phyloP scores from a whole-genome alignment of 441 rosid species.

The Metrosideros polymorpha region DNA sequence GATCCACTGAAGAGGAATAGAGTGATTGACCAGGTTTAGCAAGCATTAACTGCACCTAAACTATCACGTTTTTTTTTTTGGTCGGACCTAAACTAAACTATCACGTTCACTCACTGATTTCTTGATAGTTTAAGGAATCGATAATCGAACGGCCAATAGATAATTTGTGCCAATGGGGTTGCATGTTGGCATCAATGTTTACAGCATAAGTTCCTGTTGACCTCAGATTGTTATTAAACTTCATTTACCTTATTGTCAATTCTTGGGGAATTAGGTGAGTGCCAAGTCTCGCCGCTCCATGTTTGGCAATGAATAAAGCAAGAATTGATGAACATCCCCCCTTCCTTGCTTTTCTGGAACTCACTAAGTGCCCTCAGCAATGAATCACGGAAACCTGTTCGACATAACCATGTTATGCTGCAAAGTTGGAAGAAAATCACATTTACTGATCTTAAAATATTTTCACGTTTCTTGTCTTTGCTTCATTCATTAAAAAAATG shows the following conservation, averaged over 20 bases:
- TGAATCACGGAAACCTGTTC: slow-evolving; percentile 60
- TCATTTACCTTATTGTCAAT: slow-evolving; percentile 48
- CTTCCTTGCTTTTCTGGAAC: slow-evolving; percentile 36
- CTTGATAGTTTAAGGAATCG: not conserved
- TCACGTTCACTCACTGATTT: not conserved
- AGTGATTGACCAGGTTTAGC: not conserved
- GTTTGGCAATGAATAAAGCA: slow-evolving; percentile 86
- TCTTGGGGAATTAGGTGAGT: slow-evolving; percentile 58
- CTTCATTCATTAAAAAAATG: not conserved
- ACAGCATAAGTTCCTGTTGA: not conserved
- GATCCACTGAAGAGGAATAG: not conserved
- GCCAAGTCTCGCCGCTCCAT: slow-evolving; percentile 55
- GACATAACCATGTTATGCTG: not conserved
- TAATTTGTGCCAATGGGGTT: not conserved
- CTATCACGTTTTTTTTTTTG: not conserved
- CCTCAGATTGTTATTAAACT: not conserved
- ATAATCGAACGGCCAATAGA: not conserved
- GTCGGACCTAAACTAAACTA: too few relatives aligned
- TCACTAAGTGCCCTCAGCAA: slow-evolving; percentile 41
- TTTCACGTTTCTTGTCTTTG: not conserved
- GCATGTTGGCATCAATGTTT: not conserved
- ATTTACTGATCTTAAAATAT: not conserved
- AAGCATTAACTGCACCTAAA: not conserved
- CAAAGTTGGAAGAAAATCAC: not conserved
- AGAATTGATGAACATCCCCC: slow-evolving; percentile 73